Evolutionary conservation across 2,329 filamentous ascomycete genomes (phyloP), one percentile per base, ranked within the genome.

Genomic region (Diaporthe humulicola): DNA sequence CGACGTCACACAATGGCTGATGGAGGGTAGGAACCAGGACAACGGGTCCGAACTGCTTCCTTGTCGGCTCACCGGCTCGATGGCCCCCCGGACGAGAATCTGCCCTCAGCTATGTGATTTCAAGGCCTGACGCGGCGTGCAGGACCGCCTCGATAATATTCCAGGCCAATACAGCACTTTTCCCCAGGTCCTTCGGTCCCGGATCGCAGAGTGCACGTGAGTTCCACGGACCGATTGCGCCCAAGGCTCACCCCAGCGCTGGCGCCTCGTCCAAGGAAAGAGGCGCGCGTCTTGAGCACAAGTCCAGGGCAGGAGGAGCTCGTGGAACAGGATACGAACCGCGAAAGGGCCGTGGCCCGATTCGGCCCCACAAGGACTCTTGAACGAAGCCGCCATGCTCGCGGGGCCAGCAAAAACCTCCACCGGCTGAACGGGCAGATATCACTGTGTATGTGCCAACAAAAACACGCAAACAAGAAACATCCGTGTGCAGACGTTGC

Each of bases 21-120:
- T 57, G 50, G 60, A 57, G 50, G 60, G 61, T 67, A 69, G 60
- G 28, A 67, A 54, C 71, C 71, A 73, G 48, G 45, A 56, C 61
- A 28, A 67, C 61, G 61, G 71, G 61, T 60, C 71, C 54, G 71
- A 73, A 70, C 52, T 25, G 33, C 40, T 61, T 33, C 56, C 50
- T 56, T 57, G 38, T 70, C 72, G 72, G 72, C 72, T 73, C 72
- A 38, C 66, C 72, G 72, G 72, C 61, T 66, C 64, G 64, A 57
- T 73, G 50, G 60, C 45, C 54, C 71, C 61, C 61, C 19, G 30
- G 17, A 6, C 10, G 45, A 67, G 22, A 67, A 52, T n/a, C 5
- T 36, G 50, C 28, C 15, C 50, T 28, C 60, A 69, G 28, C 50
- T 28, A 30, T 54, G 58, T 12, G 19, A 54, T 73, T 64, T 50